phyloP scores from a whole-genome alignment of 139 green algal species.

The Desmodesmus armatus region DNA sequence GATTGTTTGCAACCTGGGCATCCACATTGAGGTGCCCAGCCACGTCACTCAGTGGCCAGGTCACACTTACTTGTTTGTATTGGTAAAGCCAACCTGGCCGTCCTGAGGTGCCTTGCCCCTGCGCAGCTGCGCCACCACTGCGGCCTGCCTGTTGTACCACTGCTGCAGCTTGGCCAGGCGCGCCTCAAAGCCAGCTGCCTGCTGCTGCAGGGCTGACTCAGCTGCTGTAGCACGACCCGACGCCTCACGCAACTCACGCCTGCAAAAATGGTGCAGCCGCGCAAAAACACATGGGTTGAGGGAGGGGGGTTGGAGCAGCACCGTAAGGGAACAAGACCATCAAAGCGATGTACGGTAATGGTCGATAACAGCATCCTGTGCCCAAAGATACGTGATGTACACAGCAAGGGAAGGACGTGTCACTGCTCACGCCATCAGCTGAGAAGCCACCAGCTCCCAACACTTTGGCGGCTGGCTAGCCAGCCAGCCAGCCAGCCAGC shows the following conservation, averaged over 20 bases:
- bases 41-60: background rate
- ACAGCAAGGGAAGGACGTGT: background rate
- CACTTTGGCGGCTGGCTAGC: too few relatives aligned
- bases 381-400: background rate
- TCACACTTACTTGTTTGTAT: slow-evolving; percentile 11
- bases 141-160: slow-evolving; percentile 26
- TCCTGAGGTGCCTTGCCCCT: background rate
- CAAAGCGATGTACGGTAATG: background rate
- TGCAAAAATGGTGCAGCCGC: background rate
- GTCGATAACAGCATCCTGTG: background rate
- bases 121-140: slow-evolving; percentile 18
- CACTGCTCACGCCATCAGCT: too few relatives aligned
- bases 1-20: background rate
- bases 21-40: background rate
- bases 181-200: slow-evolving; percentile 1
- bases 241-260: background rate
- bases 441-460: too few relatives aligned
- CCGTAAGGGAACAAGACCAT: background rate
- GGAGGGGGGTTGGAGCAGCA: background rate
- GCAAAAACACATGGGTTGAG: background rate
- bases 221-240: slow-evolving; percentile 22
- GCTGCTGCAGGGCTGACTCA: slow-evolving; percentile 38
- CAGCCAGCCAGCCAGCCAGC: too few relatives aligned
- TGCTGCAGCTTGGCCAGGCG: slow-evolving; percentile 25
- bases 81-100: slow-evolving; percentile 6